Percentiles rank a stretch among this genome's conserved stretches.
These are phyloP conservation scores for Lentinula sp. DNA, from an alignment of 768 basidiomycete genomes.

Conservation along the genomic window DNA sequence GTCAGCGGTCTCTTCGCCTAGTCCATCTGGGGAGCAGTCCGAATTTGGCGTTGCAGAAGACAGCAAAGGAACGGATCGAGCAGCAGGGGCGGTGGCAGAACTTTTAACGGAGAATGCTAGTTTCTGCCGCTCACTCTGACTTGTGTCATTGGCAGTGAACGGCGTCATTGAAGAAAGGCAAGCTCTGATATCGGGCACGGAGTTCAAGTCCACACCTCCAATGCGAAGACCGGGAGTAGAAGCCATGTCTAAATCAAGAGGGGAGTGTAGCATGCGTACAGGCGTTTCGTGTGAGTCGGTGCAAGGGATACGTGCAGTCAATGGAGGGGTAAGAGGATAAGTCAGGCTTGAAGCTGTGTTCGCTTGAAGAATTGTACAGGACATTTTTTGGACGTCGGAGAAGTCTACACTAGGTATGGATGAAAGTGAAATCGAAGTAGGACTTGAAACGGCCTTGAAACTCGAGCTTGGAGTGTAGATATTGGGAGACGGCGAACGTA, in stretches of 20 bases:
- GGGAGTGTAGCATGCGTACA: background rate
- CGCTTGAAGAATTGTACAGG: background rate
- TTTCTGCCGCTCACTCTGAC: background rate
- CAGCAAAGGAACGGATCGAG: background rate
- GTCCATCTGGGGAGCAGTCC: background rate
- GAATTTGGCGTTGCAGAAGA: background rate
- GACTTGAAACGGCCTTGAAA: background rate
- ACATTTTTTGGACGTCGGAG: background rate
- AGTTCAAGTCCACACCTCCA: background rate
- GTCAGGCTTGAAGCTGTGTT: background rate
- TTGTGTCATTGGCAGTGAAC: background rate
- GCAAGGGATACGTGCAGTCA: conserved; percentile 10
- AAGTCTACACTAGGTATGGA: background rate
- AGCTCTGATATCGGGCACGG: background rate
- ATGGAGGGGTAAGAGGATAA: conserved; percentile 17
- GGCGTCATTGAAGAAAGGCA: background rate
- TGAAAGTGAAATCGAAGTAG: background rate
- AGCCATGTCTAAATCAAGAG: background rate
- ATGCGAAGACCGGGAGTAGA: background rate
- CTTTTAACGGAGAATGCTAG: background rate
- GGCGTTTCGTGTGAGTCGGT: conserved; percentile 5
- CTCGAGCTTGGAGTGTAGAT: background rate
- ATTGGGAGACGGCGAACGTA: background rate
- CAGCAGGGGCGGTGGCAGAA: background rate
- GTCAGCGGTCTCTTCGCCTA: background rate